Evolutionary conservation across 2,329 filamentous ascomycete species (phyloP), one percentile per base, ranked within the genome.

Genomic region (Aspergillus proliferans): DNA sequence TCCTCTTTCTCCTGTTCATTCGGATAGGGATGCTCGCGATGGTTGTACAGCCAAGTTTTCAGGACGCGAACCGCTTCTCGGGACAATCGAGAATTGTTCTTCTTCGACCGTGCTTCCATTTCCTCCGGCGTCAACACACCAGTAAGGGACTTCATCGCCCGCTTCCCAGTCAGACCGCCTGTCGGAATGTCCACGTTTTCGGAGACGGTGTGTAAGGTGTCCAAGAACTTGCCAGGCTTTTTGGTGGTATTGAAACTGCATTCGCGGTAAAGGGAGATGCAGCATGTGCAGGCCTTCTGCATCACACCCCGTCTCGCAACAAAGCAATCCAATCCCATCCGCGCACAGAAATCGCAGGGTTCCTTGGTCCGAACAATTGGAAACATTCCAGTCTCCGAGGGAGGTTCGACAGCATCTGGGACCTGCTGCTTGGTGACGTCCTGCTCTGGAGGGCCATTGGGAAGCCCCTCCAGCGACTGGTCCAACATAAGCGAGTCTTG

Each of bases 1-100:
- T 82, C 79, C 56, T 90, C 86, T 62, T 92, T 94, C 64, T 95
- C 88, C 50, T 89, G 84, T 40, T 95, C 89, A 30, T 83, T 91
- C 4, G 91, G 90, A 64, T 95, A 96, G 0, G 90, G 91, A 59
- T 94, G 87, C 46, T 86, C 80, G 60, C 81, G 81, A 64, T 95
- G 89, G 6, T 83, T 84, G 0, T 85, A 81, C 28, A 95, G 78
- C 91, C 91, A 96, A 58, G 85, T 84, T 70, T 92, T 92, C 45
- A 96, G 71, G 38, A 89, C 80, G 58, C 86, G 86, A 53, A 93
- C 80, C 0, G 88, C 88, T 57, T 90, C 84, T 54, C 87, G 77
- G 4, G 89, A 88, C 68, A 96, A 91, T 12, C 88, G 81, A 45
- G 85, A 82, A 47, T 83, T 86, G 52, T 82, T 82, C 65, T 88